Evolutionary conservation across 2,329 filamentous ascomycete genomes (phyloP).

Genomic region (Colletotrichum endophyticum): DNA sequence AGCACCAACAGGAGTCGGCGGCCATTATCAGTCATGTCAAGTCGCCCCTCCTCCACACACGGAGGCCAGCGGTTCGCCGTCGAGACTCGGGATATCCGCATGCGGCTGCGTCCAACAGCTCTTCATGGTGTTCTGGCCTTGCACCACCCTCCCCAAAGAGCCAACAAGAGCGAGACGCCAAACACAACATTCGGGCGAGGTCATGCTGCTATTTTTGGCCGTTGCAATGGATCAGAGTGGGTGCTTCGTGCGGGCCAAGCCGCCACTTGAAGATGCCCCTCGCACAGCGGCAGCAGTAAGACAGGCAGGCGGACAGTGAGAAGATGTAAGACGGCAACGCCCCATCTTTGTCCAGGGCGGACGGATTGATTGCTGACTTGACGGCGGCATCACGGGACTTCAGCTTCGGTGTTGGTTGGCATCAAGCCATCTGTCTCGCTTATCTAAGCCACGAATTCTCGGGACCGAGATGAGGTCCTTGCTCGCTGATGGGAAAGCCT

Average conservation of each 20-base stretch:
- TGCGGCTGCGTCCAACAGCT: background rate
- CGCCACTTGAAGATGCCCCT: background rate
- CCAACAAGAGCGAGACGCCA: slow-evolving; percentile 1
- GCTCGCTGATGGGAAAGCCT: background rate
- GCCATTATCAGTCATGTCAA: background rate
- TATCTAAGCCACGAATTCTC: background rate
- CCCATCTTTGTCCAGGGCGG: background rate
- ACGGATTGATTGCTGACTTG: background rate
- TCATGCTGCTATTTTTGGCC: slow-evolving; percentile 16
- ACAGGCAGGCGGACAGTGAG: background rate
- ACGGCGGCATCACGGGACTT: background rate
- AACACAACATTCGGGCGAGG: background rate
- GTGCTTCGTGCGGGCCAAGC: background rate
- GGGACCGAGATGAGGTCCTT: background rate
- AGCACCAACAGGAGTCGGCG: background rate
- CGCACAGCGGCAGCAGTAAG: background rate
- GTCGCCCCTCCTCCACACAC: background rate
- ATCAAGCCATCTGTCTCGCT: background rate
- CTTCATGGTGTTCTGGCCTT: background rate
- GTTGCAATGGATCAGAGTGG: background rate
- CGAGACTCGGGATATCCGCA: background rate
- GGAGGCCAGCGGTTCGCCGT: background rate
- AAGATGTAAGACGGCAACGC: background rate
- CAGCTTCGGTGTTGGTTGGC: background rate
- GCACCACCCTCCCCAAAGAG: background rate